A percentile compares a stretch with the other conserved stretches of the same genome.
Conservation (phyloP, 1,284 basidiomycete genomes). For the Erythrobasidium hasegawianum region DNA sequence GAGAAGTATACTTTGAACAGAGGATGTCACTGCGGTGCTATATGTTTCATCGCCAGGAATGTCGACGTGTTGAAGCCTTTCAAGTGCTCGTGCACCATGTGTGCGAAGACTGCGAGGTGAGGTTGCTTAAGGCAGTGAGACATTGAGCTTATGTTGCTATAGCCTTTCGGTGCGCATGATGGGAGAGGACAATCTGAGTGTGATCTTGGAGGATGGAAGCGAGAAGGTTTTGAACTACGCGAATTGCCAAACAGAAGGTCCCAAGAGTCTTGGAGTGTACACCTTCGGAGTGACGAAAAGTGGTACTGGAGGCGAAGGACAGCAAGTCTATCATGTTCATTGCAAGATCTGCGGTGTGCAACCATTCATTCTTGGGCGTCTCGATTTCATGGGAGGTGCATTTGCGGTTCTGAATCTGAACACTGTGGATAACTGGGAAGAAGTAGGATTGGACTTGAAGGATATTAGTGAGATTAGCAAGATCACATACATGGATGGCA, state of each 20-base stretch:
- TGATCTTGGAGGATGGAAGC: not conserved
- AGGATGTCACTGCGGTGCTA: not conserved
- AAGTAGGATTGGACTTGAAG: not conserved
- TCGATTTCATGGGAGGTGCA: not conserved
- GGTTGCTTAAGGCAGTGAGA: too few relatives aligned
- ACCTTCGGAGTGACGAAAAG: not conserved
- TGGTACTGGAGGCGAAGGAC: not conserved
- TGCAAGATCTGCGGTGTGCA: not conserved
- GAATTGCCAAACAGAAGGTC: not conserved
- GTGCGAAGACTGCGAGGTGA: not conserved
- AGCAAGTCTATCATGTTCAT: not conserved
- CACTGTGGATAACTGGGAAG: not conserved
- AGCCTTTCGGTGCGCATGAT: too few relatives aligned
- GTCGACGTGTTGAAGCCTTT: not conserved
- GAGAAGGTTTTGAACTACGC: not conserved
- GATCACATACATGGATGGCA: not conserved
- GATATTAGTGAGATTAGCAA: not conserved
- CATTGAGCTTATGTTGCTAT: too few relatives aligned
- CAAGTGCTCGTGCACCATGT: not conserved
- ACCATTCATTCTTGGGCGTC: not conserved
- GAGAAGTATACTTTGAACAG: not conserved
- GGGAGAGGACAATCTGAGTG: not conserved
- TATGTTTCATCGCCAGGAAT: not conserved
- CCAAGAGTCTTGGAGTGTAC: not conserved
- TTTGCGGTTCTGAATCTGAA: not conserved